phyloP scores from a whole-genome alignment of 176 grass and related monocot species.

The Stipa capillata region DNA sequence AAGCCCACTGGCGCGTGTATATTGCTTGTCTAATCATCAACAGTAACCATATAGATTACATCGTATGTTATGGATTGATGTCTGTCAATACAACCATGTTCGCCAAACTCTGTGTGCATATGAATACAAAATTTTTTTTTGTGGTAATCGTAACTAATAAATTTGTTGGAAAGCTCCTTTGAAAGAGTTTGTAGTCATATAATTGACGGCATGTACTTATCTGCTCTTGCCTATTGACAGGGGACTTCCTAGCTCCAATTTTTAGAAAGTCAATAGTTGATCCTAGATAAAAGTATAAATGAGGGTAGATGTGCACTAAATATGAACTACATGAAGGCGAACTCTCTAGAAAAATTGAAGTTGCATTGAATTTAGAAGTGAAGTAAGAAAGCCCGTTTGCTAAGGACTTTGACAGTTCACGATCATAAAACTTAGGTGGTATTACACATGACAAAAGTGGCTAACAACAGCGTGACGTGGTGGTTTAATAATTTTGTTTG shows the following conservation, averaged over 20 bases:
- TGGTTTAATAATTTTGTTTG: background rate
- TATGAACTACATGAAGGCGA: background rate
- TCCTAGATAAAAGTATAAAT: background rate
- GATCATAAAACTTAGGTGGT: background rate
- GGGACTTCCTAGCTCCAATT: background rate
- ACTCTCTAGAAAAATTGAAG: background rate
- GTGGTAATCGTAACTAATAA: background rate
- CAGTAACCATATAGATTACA: background rate
- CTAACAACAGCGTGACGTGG: background rate
- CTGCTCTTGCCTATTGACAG: background rate
- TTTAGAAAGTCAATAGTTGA: background rate
- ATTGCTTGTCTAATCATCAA: background rate
- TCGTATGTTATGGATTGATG: background rate
- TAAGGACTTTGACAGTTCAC: too few relatives aligned
- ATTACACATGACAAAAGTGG: background rate
- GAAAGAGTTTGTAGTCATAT: background rate
- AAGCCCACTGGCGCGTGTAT: background rate
- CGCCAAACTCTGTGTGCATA: too few relatives aligned
- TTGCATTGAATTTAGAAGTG: background rate
- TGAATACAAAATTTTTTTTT: background rate
- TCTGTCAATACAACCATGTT: too few relatives aligned
- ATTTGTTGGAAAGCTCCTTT: background rate
- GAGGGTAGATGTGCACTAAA: background rate
- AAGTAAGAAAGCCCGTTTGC: background rate
- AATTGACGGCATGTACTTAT: background rate